Base-by-base conservation (phyloP, 2,329 filamentous ascomycete species). In the Thelonectria blattea region DNA sequence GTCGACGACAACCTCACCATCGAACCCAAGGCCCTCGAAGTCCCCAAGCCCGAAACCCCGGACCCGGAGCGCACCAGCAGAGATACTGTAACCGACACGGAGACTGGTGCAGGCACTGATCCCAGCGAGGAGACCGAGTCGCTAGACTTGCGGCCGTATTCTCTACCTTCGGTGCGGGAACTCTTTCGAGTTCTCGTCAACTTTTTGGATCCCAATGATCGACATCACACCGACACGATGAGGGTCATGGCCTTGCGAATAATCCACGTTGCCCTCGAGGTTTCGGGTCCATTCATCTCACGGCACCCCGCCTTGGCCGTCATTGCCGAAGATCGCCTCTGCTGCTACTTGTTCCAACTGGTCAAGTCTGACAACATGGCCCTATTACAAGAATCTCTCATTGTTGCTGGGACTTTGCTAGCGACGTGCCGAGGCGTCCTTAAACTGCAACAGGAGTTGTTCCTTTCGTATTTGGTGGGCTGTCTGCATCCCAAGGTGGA, bases 171-270 rank as follows among this genome's bases (percentile, higher is more conserved):
- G 2, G 97, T 99, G 67, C 85, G 93, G 66, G 96, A 99, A 74
- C 84, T 99, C 0, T 97, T 99, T 73, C 85, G 95, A 54, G 95
- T 98, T 43, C 81, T 99, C 24, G 94, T 98, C 46, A 94, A 96
- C 74, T 88, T 99, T 15, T 79, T 99, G 24, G 93, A 99, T 72
- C 95, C 96, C 1, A 91, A 97, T 71, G 94, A 98, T 75, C 89
- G 88, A 53, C 91, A 94, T 68, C 92, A 97, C 75, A 96, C 93
- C 3, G 95, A 99, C 73, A 90, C 92, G 1, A 95, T 98, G 90
- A 88, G 94, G 68, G 92, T 99, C 42, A 99, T 99, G 93, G 95
- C 95, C 17, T 80, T 99, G 66, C 88, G 95, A 45, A 98, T 99
- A 65, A 95, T 99, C 56, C 95, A 99, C 74, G 95, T 99, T 46